phyloP scores from a whole-genome alignment of 2,329 filamentous ascomycete species.

The Alternaria infectoria region DNA sequence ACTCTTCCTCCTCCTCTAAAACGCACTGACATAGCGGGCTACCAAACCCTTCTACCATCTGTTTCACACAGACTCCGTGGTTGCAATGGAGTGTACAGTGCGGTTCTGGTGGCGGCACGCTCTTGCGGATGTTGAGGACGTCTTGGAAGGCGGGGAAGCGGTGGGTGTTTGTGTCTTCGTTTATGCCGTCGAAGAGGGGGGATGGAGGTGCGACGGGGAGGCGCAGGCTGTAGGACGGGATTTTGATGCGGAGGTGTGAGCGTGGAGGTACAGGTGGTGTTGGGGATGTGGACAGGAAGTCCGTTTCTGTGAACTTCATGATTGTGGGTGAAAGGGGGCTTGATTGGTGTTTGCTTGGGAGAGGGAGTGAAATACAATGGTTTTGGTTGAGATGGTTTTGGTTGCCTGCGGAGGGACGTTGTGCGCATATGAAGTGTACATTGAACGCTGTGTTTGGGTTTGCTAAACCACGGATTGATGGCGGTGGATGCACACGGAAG shows the following conservation, averaged over 20 bases:
- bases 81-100: slow-evolving; percentile 1
- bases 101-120: background rate
- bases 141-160: slow-evolving; percentile 5
- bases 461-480: background rate
- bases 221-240: background rate
- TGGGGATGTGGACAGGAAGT: background rate
- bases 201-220: slow-evolving; percentile 3
- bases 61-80: background rate
- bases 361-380: background rate
- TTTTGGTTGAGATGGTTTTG: background rate
- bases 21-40: background rate
- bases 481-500: background rate
- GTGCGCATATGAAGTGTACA: background rate
- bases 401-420: background rate
- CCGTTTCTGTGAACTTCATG: background rate
- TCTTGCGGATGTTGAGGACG: background rate
- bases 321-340: background rate
- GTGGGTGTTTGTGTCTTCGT: slow-evolving; percentile 3
- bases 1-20: background rate
- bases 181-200: slow-evolving; percentile 5
- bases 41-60: background rate
- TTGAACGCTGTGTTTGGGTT: background rate
- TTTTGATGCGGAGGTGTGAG: background rate
- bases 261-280: background rate
- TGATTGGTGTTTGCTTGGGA: background rate